Percentiles rank a stretch among this genome's conserved stretches.
Evolutionary conservation across 1,139 yeast species (phyloP).

Genomic region (Magnusiomyces clavatus): DNA sequence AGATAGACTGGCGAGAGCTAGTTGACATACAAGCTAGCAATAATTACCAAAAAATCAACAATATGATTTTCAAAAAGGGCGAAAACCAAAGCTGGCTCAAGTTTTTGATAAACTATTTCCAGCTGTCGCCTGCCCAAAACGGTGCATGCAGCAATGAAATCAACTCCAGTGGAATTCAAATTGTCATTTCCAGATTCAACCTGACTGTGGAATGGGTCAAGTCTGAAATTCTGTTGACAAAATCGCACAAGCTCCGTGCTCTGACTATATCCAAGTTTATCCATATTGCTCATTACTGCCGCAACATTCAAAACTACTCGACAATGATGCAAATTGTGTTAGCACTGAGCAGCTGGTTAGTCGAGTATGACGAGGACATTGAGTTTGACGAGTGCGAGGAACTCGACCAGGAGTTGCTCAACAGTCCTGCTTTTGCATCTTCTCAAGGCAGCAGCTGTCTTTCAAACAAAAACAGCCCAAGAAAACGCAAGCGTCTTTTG

Average conservation of each 20-base stretch:
- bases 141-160: slow-evolving; percentile 32
- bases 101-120: slow-evolving; percentile 44
- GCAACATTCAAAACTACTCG: slow-evolving; percentile 67
- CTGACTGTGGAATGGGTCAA: slow-evolving; percentile 84
- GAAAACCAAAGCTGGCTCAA: slow-evolving; percentile 68
- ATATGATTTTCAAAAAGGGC: slow-evolving; percentile 38
- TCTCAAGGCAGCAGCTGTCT: too few relatives aligned
- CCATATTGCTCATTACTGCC: slow-evolving; percentile 66
- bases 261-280: slow-evolving; percentile 70
- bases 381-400: too few relatives aligned
- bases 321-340: slow-evolving; percentile 81
- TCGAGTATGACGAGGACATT: slow-evolving; percentile 30
- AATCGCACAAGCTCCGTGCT: slow-evolving; percentile 49
- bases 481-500: slow-evolving; percentile 26
- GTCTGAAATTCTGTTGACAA: slow-evolving; percentile 74
- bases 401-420: too few relatives aligned
- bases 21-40: slow-evolving; percentile 46
- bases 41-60: slow-evolving; percentile 55
- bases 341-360: slow-evolving; percentile 69
- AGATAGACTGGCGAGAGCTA: slow-evolving; percentile 88
- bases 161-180: slow-evolving; percentile 55
- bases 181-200: slow-evolving; percentile 84
- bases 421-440: too few relatives aligned
- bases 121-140: background rate
- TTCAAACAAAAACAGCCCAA: too few relatives aligned